phyloP scores from a whole-genome alignment of 768 basidiomycete species.

The Sporobolomyces phaffii region DNA sequence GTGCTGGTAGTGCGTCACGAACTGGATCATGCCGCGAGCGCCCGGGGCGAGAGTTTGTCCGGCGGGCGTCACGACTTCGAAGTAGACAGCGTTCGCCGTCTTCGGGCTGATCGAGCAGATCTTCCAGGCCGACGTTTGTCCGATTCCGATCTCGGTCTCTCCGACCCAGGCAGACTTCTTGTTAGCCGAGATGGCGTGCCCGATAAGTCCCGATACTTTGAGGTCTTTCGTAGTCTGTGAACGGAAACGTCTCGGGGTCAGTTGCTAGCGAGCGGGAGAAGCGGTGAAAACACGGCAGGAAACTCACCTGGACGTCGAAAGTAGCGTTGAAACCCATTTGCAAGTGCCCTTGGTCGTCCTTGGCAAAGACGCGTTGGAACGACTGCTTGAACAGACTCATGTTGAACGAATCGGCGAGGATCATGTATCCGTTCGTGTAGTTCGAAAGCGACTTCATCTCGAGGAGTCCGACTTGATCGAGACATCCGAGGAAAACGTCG shows the following conservation, averaged over 20 bases:
- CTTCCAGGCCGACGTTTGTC: constrained; percentile 97
- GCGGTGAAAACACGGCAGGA: too few species aligned
- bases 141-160: constrained; percentile 98
- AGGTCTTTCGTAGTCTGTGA: constrained; percentile 92
- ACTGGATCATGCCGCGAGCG: constrained; percentile 84
- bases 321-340: constrained; percentile 99
- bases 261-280: too few species aligned
- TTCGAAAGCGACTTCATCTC: constrained; percentile 97
- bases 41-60: constrained; percentile 84
- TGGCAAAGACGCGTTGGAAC: constrained; percentile 84
- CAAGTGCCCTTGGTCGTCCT: constrained; percentile 83
- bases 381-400: constrained; percentile 99
- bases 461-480: constrained; percentile 92
- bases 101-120: constrained; percentile 81
- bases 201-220: constrained; percentile 95
- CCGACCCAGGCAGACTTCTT: constrained; percentile 96
- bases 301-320: constrained; percentile 67
- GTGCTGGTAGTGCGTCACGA: constrained; percentile 98
- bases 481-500: constrained; percentile 91
- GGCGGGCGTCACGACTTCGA: constrained; percentile 95
- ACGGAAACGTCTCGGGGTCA: too few species aligned
- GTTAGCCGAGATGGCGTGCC: constrained; percentile 92
- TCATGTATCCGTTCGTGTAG: constrained; percentile 92
- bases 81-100: constrained; percentile 86
- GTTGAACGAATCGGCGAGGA: constrained; percentile 91